phyloP scores from a whole-genome alignment of 164 flowering plant species.

The Magnolia officinalis region DNA sequence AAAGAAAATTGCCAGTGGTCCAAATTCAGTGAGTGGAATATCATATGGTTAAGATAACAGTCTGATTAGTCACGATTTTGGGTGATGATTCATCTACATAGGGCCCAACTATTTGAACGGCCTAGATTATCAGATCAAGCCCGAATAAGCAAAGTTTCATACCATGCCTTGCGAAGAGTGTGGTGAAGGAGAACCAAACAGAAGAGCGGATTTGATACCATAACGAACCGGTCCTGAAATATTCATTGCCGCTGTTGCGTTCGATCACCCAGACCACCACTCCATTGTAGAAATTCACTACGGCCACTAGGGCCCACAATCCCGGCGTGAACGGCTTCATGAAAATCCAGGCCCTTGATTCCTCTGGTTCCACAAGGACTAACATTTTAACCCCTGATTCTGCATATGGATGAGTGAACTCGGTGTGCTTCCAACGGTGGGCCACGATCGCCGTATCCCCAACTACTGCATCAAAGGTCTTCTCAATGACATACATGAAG shows the following conservation, averaged over 20 bases:
- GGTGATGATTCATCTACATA: too few species aligned
- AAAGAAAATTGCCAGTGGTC: too few species aligned
- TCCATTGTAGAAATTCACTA: constrained; percentile 37
- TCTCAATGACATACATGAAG: background rate
- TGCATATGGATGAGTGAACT: constrained; percentile 41
- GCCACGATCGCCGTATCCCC: constrained; percentile 37
- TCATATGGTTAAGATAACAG: too few species aligned
- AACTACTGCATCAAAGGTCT: constrained; percentile 37
- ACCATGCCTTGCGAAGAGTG: constrained; percentile 62
- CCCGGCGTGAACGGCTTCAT: constrained; percentile 35
- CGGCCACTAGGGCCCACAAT: constrained; percentile 46
- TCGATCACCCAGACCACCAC: constrained; percentile 48
- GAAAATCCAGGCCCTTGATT: constrained; percentile 26
- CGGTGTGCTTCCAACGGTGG: constrained; percentile 23
- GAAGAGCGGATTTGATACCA: constrained; percentile 38
- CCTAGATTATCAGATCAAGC: background rate
- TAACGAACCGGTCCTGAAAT: constrained; percentile 30
- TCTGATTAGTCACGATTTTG: too few species aligned
- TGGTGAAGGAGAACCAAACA: constrained; percentile 54
- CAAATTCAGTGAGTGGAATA: too few species aligned
- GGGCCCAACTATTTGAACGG: background rate
- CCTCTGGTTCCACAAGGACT: constrained; percentile 4
- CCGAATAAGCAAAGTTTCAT: background rate
- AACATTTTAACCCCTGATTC: constrained; percentile 39
- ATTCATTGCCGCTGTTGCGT: constrained; percentile 36